Conservation (phyloP, 768 basidiomycete genomes). For the Xanthoconium stramineum region DNA sequence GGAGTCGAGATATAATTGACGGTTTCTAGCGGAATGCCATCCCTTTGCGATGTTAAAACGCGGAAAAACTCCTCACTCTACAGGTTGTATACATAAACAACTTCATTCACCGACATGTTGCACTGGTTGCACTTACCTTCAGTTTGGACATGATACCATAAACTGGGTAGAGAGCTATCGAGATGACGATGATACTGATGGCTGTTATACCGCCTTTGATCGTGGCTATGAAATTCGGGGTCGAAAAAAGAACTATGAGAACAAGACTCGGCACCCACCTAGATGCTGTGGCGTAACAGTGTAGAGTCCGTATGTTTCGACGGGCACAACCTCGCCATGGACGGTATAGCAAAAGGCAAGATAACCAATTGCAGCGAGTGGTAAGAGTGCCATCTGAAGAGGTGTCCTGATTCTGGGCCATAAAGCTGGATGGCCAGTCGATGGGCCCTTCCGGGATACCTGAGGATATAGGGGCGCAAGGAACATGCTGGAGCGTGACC, state of each 20-base stretch:
- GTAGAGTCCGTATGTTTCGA: conserved; percentile 24
- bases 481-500: conserved; percentile 2
- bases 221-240: conserved; percentile 10
- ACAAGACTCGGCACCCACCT: conserved; percentile 5
- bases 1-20: conserved; percentile 24
- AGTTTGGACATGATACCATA: conserved; percentile 14
- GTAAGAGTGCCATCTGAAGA: conserved; percentile 20
- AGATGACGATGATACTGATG: conserved; percentile 28
- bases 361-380: conserved; percentile 27
- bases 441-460: background rate
- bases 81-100: background rate
- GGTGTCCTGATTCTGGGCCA: conserved; percentile 12
- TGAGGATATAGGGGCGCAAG: conserved; percentile 7
- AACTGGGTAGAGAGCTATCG: conserved; percentile 27
- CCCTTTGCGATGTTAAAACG: conserved; percentile 3
- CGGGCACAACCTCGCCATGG: conserved; percentile 21
- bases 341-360: conserved; percentile 29
- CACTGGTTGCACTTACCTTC: conserved; percentile 7
- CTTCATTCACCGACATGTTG: background rate
- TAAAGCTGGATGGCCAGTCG: background rate
- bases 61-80: conserved; percentile 33
- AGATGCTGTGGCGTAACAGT: conserved; percentile 19
- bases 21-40: conserved; percentile 23
- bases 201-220: conserved; percentile 29
- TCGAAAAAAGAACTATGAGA: background rate